Base-by-base conservation (phyloP, 805 yeast species). In the Metschnikowia matae region DNA sequence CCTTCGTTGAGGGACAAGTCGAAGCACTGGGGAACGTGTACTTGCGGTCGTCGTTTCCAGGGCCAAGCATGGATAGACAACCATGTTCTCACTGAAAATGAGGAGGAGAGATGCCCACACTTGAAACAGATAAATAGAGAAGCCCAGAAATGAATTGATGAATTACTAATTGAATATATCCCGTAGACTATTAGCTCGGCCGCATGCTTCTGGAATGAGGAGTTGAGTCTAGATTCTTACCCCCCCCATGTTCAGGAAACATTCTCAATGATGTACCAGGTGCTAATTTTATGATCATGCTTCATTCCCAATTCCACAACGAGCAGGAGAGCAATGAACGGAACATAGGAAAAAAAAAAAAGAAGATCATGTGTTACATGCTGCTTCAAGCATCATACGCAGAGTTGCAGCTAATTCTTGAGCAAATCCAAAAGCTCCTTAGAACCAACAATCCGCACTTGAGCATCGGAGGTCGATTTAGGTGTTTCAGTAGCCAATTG, bases 1-100 rank as follows among this genome's bases (percentile, higher is more conserved):
- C 79, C 78, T 51, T 81, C 79, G 50, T 64, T 83, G 50, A 73
- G 71, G 46, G 84, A 80, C 49, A 82, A 82, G 60, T 66, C 83
- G 20, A 62, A 65, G 26, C 73, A 73, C 54, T 59, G 63, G 58
- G 88, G 89, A 1, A 65, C 73, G 2, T 83, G 89, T 59, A 62
- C 62, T 4, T 72, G 76, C 59, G 76, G 75, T 1, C 34, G 48
- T 35, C 56, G 75, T 20, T 70, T 65, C 47, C 46, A 58, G 18
- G 67, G 69, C 7, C 61, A 62, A 34, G 69, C 64, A 39, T 72
- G 76, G 76, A 56, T 72, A 36, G 70, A 70, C 43, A 49, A 58
- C 6, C 77, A 72, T 50, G 62, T 72, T 20, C 60, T 70, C 46
- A 61, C 69, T 6, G 53, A 52, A 10, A 63, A 69, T 35, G 20